Percentiles rank a stretch among this genome's conserved stretches.
Conservation (phyloP, 2,329 filamentous ascomycete genomes). For the Drechslerella coelobrocha region DNA sequence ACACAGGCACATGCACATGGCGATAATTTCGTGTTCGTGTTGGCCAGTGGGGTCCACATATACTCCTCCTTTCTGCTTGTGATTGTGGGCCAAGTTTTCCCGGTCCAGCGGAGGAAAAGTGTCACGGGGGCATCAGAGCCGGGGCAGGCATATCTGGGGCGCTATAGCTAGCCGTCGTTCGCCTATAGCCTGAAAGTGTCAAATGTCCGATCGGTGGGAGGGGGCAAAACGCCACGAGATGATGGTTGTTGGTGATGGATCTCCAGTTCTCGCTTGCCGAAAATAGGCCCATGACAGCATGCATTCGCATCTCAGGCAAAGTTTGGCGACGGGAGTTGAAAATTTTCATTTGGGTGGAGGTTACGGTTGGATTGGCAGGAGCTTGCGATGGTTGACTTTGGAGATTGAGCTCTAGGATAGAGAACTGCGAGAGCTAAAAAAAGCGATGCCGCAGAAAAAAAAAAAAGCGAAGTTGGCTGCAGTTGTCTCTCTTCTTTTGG, state of each 20-base stretch:
- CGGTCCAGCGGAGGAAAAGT: too few relatives aligned
- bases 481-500: constrained; percentile 12
- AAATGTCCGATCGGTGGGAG: constrained; percentile 2
- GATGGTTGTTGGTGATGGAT: too few relatives aligned
- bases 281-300: constrained; percentile 49
- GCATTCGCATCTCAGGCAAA: constrained; percentile 17
- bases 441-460: constrained; percentile 6
- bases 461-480: not conserved
- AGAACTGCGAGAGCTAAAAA: constrained; percentile 7
- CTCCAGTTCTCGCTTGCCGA: constrained; percentile 49
- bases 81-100: too few relatives aligned
- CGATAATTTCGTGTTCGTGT: too few relatives aligned
- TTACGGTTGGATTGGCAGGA: constrained; percentile 35
- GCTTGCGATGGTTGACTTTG: constrained; percentile 19
- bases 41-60: too few relatives aligned
- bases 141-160: too few relatives aligned
- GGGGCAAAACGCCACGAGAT: too few relatives aligned
- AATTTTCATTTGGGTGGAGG: constrained; percentile 14
- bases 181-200: not conserved
- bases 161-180: too few relatives aligned
- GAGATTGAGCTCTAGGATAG: constrained; percentile 21
- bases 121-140: too few relatives aligned
- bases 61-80: too few relatives aligned
- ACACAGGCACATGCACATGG: too few relatives aligned
- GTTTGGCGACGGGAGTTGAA: constrained; percentile 25